Evolutionary conservation across 352 stramenopile species (phyloP).

Genomic region (Pythium utonaiense): DNA sequence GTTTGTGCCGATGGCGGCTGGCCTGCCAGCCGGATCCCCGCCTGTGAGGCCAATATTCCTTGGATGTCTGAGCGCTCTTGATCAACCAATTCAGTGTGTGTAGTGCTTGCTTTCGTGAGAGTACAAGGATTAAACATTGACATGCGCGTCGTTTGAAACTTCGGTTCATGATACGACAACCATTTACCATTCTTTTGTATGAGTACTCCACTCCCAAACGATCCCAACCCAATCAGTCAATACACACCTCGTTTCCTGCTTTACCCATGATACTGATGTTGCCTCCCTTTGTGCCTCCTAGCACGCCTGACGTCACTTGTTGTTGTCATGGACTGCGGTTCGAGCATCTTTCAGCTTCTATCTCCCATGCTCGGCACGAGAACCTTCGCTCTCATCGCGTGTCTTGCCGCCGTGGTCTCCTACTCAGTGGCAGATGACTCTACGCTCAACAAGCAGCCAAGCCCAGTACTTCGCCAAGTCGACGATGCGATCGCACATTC

Average conservation of each 20-base stretch:
- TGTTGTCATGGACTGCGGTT: too few species aligned
- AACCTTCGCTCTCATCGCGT: too few species aligned
- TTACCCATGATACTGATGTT: too few species aligned
- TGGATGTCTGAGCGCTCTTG: slow-evolving; percentile 44
- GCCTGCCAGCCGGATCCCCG: slow-evolving; percentile 49
- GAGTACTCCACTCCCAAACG: slow-evolving; percentile 20
- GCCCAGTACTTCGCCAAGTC: too few species aligned
- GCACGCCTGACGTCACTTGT: too few species aligned
- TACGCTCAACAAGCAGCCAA: too few species aligned
- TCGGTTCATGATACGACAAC: slow-evolving; percentile 31
- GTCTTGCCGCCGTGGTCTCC: too few species aligned
- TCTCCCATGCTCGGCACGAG: too few species aligned
- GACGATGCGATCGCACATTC: too few species aligned
- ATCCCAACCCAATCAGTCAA: background rate
- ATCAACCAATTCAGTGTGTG: background rate
- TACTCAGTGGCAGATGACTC: too few species aligned
- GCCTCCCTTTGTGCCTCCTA: too few species aligned
- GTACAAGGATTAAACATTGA: slow-evolving; percentile 32
- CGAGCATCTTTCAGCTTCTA: too few species aligned
- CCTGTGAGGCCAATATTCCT: slow-evolving; percentile 60
- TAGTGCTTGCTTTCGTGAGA: background rate
- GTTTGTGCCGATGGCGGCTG: slow-evolving; percentile 69
- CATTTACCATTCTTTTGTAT: slow-evolving; percentile 35
- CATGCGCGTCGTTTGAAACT: slow-evolving; percentile 35
- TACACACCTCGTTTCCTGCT: background rate